Percentiles rank a stretch among this genome's conserved stretches.
Evolutionary conservation across 805 yeast species (phyloP).

Genomic region (Candida boidinii): DNA sequence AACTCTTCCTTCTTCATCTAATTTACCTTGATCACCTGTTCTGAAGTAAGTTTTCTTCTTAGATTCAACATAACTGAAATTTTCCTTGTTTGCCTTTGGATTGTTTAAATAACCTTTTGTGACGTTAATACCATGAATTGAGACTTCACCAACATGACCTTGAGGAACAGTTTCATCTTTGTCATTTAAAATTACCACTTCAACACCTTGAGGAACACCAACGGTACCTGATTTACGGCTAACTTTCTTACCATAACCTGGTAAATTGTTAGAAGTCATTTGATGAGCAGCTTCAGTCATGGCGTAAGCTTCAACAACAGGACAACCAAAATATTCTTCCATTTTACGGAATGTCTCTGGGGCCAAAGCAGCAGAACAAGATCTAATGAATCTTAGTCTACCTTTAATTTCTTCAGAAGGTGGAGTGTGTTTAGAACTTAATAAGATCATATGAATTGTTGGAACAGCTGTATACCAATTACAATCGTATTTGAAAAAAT

Average conservation of each 20-base stretch:
- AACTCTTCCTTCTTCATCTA: conserved; percentile 51
- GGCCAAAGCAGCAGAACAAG: conserved; percentile 66
- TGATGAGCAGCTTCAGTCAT: conserved; percentile 82
- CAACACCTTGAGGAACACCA: conserved; percentile 55
- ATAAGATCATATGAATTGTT: conserved; percentile 60
- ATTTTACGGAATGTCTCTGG: conserved; percentile 53
- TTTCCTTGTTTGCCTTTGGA: conserved; percentile 60
- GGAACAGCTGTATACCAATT: conserved; percentile 77
- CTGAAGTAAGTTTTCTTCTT: conserved; percentile 32
- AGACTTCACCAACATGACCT: conserved; percentile 62
- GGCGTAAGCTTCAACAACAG: conserved; percentile 71
- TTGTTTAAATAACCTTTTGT: conserved; percentile 69
- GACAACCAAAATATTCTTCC: conserved; percentile 51
- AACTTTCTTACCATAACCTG: conserved; percentile 39
- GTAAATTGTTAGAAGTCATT: conserved; percentile 64
- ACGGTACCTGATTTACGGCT: conserved; percentile 63
- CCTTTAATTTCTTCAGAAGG: conserved; percentile 30
- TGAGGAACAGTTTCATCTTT: conserved; percentile 35
- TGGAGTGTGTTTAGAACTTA: conserved; percentile 46
- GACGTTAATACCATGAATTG: conserved; percentile 58
- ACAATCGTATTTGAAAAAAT: conserved; percentile 40
- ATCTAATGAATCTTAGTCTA: conserved; percentile 55
- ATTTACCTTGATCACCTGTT: conserved; percentile 70
- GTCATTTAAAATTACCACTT: conserved; percentile 50
- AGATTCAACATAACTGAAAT: conserved; percentile 18